A percentile compares a stretch with the other conserved stretches of the same genome.
These are phyloP conservation scores for Graphilbum fragrans DNA, from an alignment of 2,329 filamentous ascomycete species.

Conservation along the genomic window DNA sequence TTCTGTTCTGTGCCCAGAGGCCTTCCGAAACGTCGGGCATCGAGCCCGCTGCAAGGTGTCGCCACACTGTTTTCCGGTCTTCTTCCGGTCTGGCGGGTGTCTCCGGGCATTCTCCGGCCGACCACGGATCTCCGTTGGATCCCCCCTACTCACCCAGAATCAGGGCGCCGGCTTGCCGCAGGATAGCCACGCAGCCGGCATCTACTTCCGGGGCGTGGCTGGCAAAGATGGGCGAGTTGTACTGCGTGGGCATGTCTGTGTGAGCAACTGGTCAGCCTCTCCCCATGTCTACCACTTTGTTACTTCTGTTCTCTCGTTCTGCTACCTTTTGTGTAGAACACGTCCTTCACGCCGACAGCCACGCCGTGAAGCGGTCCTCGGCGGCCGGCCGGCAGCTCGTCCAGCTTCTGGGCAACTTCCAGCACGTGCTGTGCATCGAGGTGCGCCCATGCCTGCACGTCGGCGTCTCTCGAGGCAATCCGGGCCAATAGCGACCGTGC, in stretches of 20 bases:
- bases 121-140: background rate
- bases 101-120: no score
- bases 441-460: conserved; percentile 38
- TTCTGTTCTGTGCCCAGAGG: no score
- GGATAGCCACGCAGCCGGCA: conserved; percentile 35
- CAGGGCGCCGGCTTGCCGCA: conserved; percentile 42
- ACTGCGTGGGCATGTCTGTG: conserved; percentile 43
- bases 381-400: conserved; percentile 30
- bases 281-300: background rate
- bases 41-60: no score
- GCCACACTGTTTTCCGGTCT: no score
- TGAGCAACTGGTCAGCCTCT: background rate
- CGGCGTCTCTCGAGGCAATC: conserved; percentile 28
- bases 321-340: conserved; percentile 41
- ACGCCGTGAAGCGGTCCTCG: conserved; percentile 46
- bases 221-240: conserved; percentile 42
- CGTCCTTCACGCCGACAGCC: conserved; percentile 47
- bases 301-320: background rate
- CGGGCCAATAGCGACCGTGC: conserved; percentile 31
- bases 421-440: conserved; percentile 33
- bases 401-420: conserved; percentile 34
- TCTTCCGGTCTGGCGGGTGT: no score
- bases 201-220: conserved; percentile 33
- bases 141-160: conserved; percentile 27
- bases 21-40: no score